Base-by-base conservation (phyloP, 768 basidiomycete species). In the Nidula microcarpa region DNA sequence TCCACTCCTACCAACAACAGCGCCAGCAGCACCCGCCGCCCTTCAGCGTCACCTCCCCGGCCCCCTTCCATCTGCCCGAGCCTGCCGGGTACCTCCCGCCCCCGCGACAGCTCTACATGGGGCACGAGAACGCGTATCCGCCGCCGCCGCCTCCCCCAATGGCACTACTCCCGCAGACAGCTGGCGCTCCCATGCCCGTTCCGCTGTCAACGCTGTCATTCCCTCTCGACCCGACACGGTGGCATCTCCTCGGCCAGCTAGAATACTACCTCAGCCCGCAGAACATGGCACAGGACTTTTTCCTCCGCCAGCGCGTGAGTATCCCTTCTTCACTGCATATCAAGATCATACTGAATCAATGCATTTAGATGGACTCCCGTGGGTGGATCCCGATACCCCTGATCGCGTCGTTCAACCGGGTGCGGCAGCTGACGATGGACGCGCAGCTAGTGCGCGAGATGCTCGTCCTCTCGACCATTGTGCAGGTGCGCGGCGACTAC, bases 261-360 rank as follows among this genome's bases (percentile, higher is more conserved):
- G 95, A 96, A 69, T 97, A 93, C 68, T 98, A 96, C 72, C 76
- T 98, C 59, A 91, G 92, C 60, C 76, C 87, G 52, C 86, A 97
- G 65, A 97, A 96, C 65, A 77, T 98, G 72, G 88, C 81, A n/a
- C 82, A 85, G 64, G 94, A 98, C 66, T 78, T 89, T 58, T 96
- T 80, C 71, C 74, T 98, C 35, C 79, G 92, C 50, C 79, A 85
- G 69, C 76, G 82, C 72, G 93, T 91, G 60, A 63, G 86, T 75
- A 13, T 47, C 47, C 57, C 16, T 14, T 36, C 47, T 46, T 55
- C 58, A 23, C 51, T 18, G 23, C 51, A 50, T 41, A 30, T 30
- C 43, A 16, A 17, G 30, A n/a, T 43, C 33, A 10, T 14, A 45
- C 18, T 16, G 23, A 41, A 13, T 48, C 17, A 34, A 51, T 58